Evolutionary conservation across 2,329 filamentous ascomycete genomes (phyloP), one percentile per base, ranked within the genome.

Genomic region (Colletotrichum sp.): DNA sequence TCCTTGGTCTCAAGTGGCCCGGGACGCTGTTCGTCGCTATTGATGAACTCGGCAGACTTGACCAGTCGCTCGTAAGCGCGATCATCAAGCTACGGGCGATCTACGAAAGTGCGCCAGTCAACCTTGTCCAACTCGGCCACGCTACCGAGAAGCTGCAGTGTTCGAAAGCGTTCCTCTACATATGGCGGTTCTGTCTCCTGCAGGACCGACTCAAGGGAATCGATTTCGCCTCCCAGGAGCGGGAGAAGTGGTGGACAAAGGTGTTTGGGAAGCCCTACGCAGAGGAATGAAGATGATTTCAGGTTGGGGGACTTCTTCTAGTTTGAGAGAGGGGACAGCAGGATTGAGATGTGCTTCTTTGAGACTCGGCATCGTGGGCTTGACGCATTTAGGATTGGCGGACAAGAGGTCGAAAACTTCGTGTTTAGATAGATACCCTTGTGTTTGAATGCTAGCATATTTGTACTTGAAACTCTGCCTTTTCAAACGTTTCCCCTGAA

Each of bases 241-340:
- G 44, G 44, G 44, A 48, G 44, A 48, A 48, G 18, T n/a, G 9
- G 18, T 48, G 44, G 44, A 48, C 44, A 48, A 48, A 48, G 18
- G 18, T 48, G 3, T 48, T 48, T 22, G 44, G 18, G 2, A 48
- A 48, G 44, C 44, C n/a, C 6, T 48, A 48, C 44, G 44, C 44
- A 22, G 44, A 48, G 0, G 44, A 48, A 22, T 48, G n/a, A 48
- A 48, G 44, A 48, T 12, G 18, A 2, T 3, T 48, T 7, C 5
- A n/a, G 39, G 39, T 12, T 1, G 39, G 3, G 0, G 10, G 1
- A 1, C 18, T n/a, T 48, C 18, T 48, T n/a, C 18, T 22, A 2
- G 44, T 12, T 48, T 12, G 9, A 10, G 2, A 48, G 18, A 7
- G 44, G 2, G 9, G 44, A 12, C n/a, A 48, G 6, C 3, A 0